phyloP scores from a whole-genome alignment of 2,329 filamentous ascomycete species.

The Bertia moriformis region DNA sequence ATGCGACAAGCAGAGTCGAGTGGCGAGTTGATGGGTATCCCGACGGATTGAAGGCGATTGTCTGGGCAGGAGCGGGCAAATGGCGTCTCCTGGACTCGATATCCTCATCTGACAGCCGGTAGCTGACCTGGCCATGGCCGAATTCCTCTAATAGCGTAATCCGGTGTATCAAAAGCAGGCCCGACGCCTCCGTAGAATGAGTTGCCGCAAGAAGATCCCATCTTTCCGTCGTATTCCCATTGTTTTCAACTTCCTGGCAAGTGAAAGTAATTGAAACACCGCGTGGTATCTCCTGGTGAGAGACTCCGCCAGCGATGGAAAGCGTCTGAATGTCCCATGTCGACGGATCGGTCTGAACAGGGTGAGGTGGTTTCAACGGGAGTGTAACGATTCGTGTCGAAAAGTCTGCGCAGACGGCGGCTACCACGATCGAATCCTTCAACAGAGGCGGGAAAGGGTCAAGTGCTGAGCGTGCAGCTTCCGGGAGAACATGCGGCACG shows the following conservation, averaged over 20 bases:
- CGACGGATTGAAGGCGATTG: neutral
- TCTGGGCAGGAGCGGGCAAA: neutral
- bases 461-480: constrained; percentile 15
- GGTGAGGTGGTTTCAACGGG: constrained; percentile 34
- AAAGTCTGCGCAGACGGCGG: constrained; percentile 38
- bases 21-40: neutral
- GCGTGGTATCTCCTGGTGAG: constrained; percentile 31
- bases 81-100: neutral
- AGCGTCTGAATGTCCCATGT: constrained; percentile 25
- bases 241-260: constrained; percentile 7
- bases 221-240: neutral
- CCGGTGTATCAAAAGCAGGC: constrained; percentile 25
- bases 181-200: constrained; percentile 24
- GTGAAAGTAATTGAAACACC: constrained; percentile 37
- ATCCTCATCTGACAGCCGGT: constrained; percentile 8
- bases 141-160: constrained; percentile 16
- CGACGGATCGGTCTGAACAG: constrained; percentile 13
- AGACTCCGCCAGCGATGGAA: constrained; percentile 24
- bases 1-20: neutral
- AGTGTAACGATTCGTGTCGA: constrained; percentile 35
- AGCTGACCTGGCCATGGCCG: constrained; percentile 3
- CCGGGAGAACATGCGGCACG: neutral
- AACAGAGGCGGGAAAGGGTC: constrained; percentile 29
- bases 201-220: constrained; percentile 29
- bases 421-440: constrained; percentile 31